These are phyloP conservation scores for Tuber melanosporum DNA, from an alignment of 495 filamentous ascomycete species.

Conservation along the genomic window DNA sequence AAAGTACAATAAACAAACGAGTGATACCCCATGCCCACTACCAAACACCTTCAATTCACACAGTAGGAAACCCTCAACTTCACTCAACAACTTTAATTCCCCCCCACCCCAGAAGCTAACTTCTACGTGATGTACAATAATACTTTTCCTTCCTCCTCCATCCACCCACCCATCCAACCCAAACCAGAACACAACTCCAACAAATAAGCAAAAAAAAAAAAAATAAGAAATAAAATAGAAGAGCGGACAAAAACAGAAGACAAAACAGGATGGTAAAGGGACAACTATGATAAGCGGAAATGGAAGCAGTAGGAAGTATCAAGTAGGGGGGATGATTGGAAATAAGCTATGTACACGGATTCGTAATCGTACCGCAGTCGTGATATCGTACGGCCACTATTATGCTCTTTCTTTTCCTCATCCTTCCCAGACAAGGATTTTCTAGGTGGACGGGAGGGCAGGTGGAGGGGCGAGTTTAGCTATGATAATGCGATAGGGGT, in stretches of 20 bases:
- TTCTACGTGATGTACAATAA: slow-evolving; percentile 4
- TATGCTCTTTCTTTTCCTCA: not conserved
- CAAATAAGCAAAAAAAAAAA: not conserved
- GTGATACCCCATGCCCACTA: slow-evolving; percentile 1
- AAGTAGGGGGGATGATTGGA: not conserved
- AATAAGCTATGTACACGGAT: not conserved
- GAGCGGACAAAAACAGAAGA: not conserved
- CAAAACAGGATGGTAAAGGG: not conserved
- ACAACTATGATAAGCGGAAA: not conserved
- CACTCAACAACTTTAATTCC: not conserved
- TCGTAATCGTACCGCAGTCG: not conserved
- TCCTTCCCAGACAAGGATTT: not conserved
- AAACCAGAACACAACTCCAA: not conserved
- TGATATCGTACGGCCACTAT: not conserved
- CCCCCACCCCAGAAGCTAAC: not conserved
- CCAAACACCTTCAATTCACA: not conserved
- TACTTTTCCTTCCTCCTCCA: not conserved
- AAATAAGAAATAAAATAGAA: not conserved
- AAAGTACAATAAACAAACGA: not conserved
- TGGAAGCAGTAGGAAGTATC: not conserved
- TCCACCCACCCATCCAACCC: not conserved
- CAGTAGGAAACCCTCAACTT: not conserved
- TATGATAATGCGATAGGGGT: not conserved
- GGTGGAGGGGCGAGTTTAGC: not conserved
- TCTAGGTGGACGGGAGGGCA: not conserved